These are phyloP conservation scores for Lentinula guzmanii DNA, from an alignment of 768 basidiomycete genomes.

Conservation along the genomic window DNA sequence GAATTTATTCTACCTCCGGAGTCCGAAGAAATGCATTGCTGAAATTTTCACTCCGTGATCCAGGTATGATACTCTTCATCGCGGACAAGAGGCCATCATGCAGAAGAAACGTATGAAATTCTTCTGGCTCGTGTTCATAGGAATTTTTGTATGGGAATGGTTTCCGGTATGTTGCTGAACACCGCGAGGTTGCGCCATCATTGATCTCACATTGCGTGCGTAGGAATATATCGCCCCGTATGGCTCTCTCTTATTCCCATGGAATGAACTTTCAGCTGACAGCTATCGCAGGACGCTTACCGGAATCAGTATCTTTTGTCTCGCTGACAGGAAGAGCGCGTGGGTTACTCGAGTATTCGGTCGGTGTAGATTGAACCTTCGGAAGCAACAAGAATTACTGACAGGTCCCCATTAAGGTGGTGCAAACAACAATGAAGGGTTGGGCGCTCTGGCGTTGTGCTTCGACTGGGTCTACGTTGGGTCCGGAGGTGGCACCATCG, in stretches of 20 bases:
- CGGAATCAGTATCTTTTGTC: constrained; percentile 56
- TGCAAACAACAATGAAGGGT: constrained; percentile 36
- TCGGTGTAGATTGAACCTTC: constrained; percentile 5
- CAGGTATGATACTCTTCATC: constrained; percentile 33
- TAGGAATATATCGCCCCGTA: constrained; percentile 16
- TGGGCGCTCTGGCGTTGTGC: constrained; percentile 39
- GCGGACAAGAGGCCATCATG: constrained; percentile 32
- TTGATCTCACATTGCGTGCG: constrained; percentile 15
- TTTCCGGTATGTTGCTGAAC: constrained; percentile 31
- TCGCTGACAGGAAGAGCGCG: constrained; percentile 41
- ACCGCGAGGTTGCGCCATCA: constrained; percentile 25
- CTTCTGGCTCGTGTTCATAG: constrained; percentile 48
- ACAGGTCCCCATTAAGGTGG: constrained; percentile 13
- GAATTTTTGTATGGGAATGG: constrained; percentile 53
- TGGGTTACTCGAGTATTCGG: constrained; percentile 54
- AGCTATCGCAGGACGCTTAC: constrained; percentile 32
- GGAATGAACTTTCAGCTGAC: background rate
- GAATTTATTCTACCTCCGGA: background rate
- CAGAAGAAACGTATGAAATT: constrained; percentile 52
- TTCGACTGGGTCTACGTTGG: constrained; percentile 52
- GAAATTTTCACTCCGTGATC: constrained; percentile 11
- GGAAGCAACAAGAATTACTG: background rate
- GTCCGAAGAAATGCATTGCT: constrained; percentile 7
- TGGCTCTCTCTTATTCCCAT: background rate
- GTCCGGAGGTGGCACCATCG: constrained; percentile 15